These are phyloP conservation scores for Talaromyces sp. DNA, from an alignment of 2,329 filamentous ascomycete genomes.

Conservation along the genomic window DNA sequence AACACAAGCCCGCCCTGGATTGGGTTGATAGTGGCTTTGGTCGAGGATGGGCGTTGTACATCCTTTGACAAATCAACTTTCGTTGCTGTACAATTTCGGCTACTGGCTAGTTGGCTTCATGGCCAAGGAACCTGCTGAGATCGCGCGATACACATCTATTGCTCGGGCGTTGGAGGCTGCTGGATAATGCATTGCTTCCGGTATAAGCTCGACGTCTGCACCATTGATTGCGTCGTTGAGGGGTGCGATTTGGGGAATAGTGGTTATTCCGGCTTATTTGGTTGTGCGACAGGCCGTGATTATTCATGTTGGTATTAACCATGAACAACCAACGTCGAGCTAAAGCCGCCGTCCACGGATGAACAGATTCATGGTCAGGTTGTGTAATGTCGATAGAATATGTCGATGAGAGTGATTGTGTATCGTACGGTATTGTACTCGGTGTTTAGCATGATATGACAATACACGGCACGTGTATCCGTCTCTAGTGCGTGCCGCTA, in stretches of 20 bases:
- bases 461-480: not conserved
- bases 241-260: not conserved
- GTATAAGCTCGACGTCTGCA: not conserved
- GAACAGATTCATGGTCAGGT: not conserved
- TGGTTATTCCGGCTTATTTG: not conserved
- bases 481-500: not conserved
- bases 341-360: not conserved
- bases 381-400: not conserved
- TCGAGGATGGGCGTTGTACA: not conserved
- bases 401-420: not conserved
- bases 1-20: not conserved
- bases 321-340: not conserved
- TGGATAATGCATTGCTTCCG: not conserved
- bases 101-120: not conserved
- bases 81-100: not conserved
- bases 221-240: not conserved
- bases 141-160: not conserved
- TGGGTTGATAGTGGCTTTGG: not conserved
- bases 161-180: not conserved
- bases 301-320: not conserved
- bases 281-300: not conserved
- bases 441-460: not conserved
- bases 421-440: not conserved
- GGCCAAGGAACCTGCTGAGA: not conserved
- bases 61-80: not conserved